phyloP scores from a whole-genome alignment of 306 rosid genomes.

The Glycine soja region DNA sequence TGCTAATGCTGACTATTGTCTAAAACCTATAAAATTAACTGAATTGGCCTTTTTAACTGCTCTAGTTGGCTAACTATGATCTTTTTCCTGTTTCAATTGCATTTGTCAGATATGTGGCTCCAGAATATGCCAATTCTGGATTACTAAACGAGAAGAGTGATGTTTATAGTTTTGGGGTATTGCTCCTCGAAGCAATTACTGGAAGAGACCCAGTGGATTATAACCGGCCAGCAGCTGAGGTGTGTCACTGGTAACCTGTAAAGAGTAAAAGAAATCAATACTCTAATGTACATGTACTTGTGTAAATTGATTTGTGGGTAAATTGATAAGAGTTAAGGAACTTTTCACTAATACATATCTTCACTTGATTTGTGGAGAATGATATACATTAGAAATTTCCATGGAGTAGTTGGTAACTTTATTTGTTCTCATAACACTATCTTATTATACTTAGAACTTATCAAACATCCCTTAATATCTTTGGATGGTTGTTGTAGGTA shows the following conservation, averaged over 20 bases:
- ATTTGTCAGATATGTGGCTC: constrained; percentile 85
- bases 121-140: constrained; percentile 96
- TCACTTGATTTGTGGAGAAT: constrained; percentile 23
- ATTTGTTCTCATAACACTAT: not conserved
- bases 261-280: not conserved
- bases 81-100: constrained; percentile 39
- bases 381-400: constrained; percentile 24
- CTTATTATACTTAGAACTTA: not conserved
- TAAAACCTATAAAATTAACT: not conserved
- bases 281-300: constrained; percentile 7
- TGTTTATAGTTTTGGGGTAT: constrained; percentile 84
- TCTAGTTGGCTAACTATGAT: constrained; percentile 26
- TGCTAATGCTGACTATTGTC: not conserved
- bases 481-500: constrained; percentile 66
- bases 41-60: constrained; percentile 9
- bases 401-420: constrained; percentile 24
- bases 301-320: not conserved
- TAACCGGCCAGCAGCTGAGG: constrained; percentile 79
- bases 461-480: constrained; percentile 17
- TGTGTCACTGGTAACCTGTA: constrained; percentile 40
- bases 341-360: constrained; percentile 20
- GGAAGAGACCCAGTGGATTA: constrained; percentile 98
- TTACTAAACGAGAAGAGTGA: constrained; percentile 92
- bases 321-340: constrained; percentile 26
- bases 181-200: constrained; percentile 82